These are phyloP conservation scores for Candida sanyiensis DNA, from an alignment of 805 yeast genomes.

Conservation along the genomic window DNA sequence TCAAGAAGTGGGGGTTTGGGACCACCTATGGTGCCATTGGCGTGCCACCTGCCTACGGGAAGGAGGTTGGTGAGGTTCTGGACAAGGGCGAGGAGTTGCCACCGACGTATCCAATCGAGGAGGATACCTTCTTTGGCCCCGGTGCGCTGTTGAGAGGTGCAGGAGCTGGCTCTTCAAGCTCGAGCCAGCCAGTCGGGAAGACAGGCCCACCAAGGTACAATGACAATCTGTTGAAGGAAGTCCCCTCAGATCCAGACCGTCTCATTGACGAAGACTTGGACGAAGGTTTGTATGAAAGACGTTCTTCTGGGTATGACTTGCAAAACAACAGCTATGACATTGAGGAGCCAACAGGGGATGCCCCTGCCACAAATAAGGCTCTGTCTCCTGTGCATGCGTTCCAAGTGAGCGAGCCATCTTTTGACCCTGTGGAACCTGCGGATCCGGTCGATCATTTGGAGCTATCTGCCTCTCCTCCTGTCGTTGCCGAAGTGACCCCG, in stretches of 20 bases:
- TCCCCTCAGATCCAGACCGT: background rate
- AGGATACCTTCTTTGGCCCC: conserved; percentile 56
- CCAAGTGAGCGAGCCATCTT: background rate
- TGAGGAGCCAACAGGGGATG: background rate
- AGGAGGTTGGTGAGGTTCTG: conserved; percentile 37
- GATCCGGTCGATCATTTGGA: conserved; percentile 5
- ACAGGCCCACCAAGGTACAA: conserved; percentile 24
- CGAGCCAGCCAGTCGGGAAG: conserved; percentile 1
- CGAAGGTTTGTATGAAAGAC: conserved; percentile 28
- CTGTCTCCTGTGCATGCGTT: background rate
- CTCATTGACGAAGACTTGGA: conserved; percentile 11
- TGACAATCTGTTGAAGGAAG: conserved; percentile 14
- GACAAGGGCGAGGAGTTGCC: conserved; percentile 73
- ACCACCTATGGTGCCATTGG: conserved; percentile 37
- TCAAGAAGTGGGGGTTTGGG: conserved; percentile 78
- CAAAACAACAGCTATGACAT: conserved; percentile 23
- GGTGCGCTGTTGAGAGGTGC: conserved; percentile 16
- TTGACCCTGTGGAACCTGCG: conserved; percentile 3
- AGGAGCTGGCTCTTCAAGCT: background rate
- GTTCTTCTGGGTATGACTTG: conserved; percentile 30
- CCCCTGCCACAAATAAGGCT: background rate
- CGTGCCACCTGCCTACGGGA: conserved; percentile 41
- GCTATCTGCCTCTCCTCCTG: background rate
- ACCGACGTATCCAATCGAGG: conserved; percentile 61
- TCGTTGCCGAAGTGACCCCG: too few species aligned